Conservation (phyloP, 345 rosid genomes). For the Brassica juncea region DNA sequence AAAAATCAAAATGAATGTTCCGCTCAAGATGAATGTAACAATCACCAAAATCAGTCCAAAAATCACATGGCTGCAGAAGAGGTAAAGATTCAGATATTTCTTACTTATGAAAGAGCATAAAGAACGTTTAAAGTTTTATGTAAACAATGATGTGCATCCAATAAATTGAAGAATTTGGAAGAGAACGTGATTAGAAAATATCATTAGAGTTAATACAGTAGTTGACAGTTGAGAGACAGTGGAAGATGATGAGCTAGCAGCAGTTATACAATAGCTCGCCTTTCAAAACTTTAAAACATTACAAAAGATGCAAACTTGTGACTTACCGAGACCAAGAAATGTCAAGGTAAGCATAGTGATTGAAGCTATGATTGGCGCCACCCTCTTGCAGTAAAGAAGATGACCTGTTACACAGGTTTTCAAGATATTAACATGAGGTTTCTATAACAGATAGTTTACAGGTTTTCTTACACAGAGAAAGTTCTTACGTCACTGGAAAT, state of each 20-base stretch:
- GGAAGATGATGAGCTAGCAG: too few relatives aligned
- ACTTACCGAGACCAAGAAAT: neutral
- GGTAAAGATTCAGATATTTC: neutral
- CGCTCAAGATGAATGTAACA: neutral
- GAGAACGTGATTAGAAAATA: too few relatives aligned
- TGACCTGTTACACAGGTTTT: neutral
- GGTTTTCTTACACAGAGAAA: too few relatives aligned
- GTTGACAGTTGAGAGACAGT: too few relatives aligned
- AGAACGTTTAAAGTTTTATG: neutral
- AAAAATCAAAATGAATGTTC: neutral
- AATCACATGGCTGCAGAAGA: neutral
- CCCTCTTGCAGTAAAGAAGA: neutral
- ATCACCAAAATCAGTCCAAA: neutral
- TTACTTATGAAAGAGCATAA: neutral
- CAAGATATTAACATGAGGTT: neutral
- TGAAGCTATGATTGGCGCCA: neutral
- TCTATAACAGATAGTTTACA: neutral
- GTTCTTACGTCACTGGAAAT: too few relatives aligned
- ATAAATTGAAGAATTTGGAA: too few relatives aligned
- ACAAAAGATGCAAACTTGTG: neutral
- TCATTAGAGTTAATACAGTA: too few relatives aligned
- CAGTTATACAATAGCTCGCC: too few relatives aligned
- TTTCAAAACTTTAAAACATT: too few relatives aligned
- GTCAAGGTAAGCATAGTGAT: neutral
- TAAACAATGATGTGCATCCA: too few relatives aligned